Evolutionary conservation across 2,329 filamentous ascomycete species (phyloP), one percentile per base, ranked within the genome.

Genomic region (Byssothecium circinans): DNA sequence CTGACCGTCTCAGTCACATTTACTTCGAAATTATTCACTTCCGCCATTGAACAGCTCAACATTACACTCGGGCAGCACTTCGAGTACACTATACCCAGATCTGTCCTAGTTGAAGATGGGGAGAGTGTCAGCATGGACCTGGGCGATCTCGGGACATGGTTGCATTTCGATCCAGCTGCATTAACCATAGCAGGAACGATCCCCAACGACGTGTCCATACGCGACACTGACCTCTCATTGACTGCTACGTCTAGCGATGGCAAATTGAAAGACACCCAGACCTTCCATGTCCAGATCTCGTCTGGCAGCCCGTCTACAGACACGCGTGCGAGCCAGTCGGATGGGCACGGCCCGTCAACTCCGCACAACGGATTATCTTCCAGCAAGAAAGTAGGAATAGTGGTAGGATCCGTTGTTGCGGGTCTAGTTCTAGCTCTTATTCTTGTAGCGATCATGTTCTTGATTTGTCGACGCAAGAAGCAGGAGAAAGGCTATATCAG

Each of bases 1-100:
- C 25, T 27, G 11, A 27, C 81, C 1, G 63, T 89, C 20, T 67
- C 68, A 20, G 55, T 83, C 10, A 57, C 71, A 20, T 67, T 77
- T 30, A 44, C 49, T 6, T 67, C 69, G 11, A 66, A 73, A 14
- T 64, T 81, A 8, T 78, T 80, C 53, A 58, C 56, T 2, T 68
- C 70, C 2, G 68, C 70, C 1, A 65, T 81, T 40, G 71, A 70
- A 6, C 72, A 66, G 6, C 62, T 81, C 37, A 75, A 77, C 52
- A 75, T 76, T 5, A 76, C 74, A 2, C 68, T 76, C 27, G 81
- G 81, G 4, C 52, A 78, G 43, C 60, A 69, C 7, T 81, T 84
- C 46, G 68, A 62, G 18, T 78, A 78, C 47, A 68, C 67, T 2
- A 72, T 83, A 41, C 68, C 75, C n/a, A 63, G 65, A 20, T 69